Evolutionary conservation across 495 filamentous ascomycete genomes (phyloP), one percentile per base, ranked within the genome.

Genomic region (Penicillium bialowiezense): DNA sequence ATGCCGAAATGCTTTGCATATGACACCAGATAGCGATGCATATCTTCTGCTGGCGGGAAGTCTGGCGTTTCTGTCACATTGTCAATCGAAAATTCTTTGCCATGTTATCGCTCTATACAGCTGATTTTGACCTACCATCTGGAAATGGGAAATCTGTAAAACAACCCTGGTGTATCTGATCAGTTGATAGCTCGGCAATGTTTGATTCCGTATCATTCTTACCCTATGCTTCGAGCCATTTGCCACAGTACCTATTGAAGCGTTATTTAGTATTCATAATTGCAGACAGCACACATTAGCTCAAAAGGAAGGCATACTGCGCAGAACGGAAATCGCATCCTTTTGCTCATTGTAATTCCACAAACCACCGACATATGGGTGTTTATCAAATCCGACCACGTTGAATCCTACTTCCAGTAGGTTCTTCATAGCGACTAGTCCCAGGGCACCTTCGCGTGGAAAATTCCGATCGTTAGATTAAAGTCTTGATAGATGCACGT

Each of bases 361-460:
- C 3, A 70, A 49, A 15, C 69, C 67, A 10, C 69, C 69, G 29
- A 72, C 60, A 20, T 54, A 52, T 20, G 48, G 34, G 17, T 65
- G 59, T 26, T 62, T 55, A 41, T 72, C 69, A 49, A 60, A 72
- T 13, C 54, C 43, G 2, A 61, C 69, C 13, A 62, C 64, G 12
- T 56, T 48, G 50, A 69, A 73, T 31, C 70, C 68, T 52, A 69
- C 66, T 38, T 68, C 64, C 24, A 58, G 58, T 14, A 71, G 58
- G 14, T 57, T 60, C 56, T 71, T 68, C 44, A 69, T 57, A 53
- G 66, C 63, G 19, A 58, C 55, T 18, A 69, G 56, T 28, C 70
- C 70, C 31, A 36, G 39, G 18, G 52, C 44, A 8, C 52, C 52
- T 37, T 37, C 15, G 18, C 9, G 1, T 17, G 34, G 34, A 37